These are phyloP conservation scores for Xerocomus nothofagi DNA, from an alignment of 1,284 basidiomycete genomes.

Conservation along the genomic window DNA sequence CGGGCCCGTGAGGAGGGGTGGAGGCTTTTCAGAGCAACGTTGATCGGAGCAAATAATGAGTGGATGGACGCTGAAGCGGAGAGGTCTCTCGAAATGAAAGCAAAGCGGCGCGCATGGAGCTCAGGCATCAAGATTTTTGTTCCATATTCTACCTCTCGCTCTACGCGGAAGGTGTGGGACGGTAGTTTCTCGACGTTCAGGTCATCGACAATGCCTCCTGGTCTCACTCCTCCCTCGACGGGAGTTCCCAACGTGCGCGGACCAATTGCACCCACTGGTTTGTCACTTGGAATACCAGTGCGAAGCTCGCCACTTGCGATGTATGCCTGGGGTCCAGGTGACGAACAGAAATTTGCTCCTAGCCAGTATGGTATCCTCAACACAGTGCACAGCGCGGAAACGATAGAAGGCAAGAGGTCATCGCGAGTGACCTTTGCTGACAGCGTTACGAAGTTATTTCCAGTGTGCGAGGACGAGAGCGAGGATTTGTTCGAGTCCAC, in stretches of 20 bases:
- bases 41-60: constrained; percentile 18
- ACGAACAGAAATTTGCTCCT: background rate
- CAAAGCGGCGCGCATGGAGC: constrained; percentile 37
- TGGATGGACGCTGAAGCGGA: constrained; percentile 32
- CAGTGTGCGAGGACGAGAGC: constrained; percentile 33
- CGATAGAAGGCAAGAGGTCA: constrained; percentile 16
- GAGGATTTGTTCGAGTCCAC: constrained; percentile 18
- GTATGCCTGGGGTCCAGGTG: constrained; percentile 19
- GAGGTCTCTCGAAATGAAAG: constrained; percentile 26
- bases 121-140: constrained; percentile 33
- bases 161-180: constrained; percentile 20
- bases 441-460: constrained; percentile 27
- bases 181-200: constrained; percentile 1
- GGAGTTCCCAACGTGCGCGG: constrained; percentile 5
- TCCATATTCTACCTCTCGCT: constrained; percentile 17
- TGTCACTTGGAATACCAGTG: constrained; percentile 29
- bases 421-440: constrained; percentile 27
- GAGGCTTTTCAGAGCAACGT: constrained; percentile 25
- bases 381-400: constrained; percentile 12
- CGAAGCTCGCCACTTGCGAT: constrained; percentile 29
- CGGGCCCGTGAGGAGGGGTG: constrained; percentile 34
- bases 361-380: constrained; percentile 21
- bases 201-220: constrained; percentile 23
- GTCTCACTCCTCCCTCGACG: constrained; percentile 13
- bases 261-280: constrained; percentile 33